Evolutionary conservation across 805 yeast genomes (phyloP), one percentile per base, ranked within the genome.

Genomic region (Priceomyces fermenticarens): DNA sequence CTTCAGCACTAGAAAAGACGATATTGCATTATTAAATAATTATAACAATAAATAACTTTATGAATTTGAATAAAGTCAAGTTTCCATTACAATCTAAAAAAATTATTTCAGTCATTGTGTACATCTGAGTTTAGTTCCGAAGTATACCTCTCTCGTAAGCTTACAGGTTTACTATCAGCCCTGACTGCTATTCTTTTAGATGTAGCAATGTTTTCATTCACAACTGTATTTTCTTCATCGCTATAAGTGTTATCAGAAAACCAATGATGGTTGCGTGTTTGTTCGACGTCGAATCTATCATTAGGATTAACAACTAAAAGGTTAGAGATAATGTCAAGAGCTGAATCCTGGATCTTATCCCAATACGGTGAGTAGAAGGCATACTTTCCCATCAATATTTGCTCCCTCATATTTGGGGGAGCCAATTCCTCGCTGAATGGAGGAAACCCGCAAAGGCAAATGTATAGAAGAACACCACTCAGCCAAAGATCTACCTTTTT

Each of bases 401-500:
- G 93, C 33, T 85, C 87, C 44, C 80, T 75, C 85, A 85, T 81
- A 16, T 74, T 71, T 8, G 91, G 91, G 9, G 93, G 93, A 0
- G 83, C 90, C 41, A 85, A 57, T 45, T 86, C 91, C 34, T 85
- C 93, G 53, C 88, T 82, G 55, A 86, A 86, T 0, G 95, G 95
- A 3, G 91, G 93, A 49, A 86, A 86, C 0, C 95, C 95, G 57
- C 88, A 85, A 12, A 86, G 65, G 55, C 93, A 84, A 2, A 85
- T 89, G 46, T 86, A 86, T 11, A 85, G 58, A 35, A 86, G 68
- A 1, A 85, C 91, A 3, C 93, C 95, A 7, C 85, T 75, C 55
- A 88, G 84, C 95, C 95, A 86, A 58, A 86, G 62, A 58, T 86
- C 95, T 10, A 83, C 88, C 33, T 83, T 78, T 28, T 84, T 82